A percentile compares a stretch with the other conserved stretches of the same genome.
phyloP scores from a whole-genome alignment of 2,329 filamentous ascomycete species.

The Talaromyces amestolkiae region DNA sequence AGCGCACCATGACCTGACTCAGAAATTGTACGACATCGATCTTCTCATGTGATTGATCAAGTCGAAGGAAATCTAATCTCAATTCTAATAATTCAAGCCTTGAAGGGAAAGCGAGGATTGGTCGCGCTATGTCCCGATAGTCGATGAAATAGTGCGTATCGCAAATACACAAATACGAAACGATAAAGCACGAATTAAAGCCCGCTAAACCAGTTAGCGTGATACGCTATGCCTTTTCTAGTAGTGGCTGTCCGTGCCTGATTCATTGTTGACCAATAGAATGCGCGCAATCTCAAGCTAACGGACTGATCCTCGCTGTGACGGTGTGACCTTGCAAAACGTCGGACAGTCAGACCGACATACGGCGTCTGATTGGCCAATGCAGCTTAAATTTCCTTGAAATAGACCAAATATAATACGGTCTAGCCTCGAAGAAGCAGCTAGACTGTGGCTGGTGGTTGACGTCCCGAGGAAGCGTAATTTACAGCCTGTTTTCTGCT shows the following conservation, averaged over 20 bases:
- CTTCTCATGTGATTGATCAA: not conserved
- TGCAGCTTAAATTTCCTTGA: not conserved
- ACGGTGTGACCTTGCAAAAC: not conserved
- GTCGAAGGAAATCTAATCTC: not conserved
- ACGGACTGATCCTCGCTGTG: not conserved
- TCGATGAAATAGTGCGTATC: not conserved
- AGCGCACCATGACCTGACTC: not conserved
- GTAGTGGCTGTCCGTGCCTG: conserved; percentile 7
- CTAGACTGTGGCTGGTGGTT: not conserved
- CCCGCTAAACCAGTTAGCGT: not conserved
- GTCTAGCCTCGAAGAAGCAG: not conserved
- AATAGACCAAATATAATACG: not conserved
- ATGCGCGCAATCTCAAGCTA: not conserved
- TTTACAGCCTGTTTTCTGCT: not conserved
- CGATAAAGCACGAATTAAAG: not conserved
- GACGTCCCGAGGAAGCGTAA: not conserved
- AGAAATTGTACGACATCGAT: not conserved
- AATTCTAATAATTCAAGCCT: not conserved
- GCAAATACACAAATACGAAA: conserved; percentile 1
- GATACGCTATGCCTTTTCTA: not conserved
- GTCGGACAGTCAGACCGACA: not conserved
- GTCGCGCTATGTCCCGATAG: not conserved
- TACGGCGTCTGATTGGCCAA: not conserved
- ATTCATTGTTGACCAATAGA: not conserved
- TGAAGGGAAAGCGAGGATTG: not conserved